phyloP scores from a whole-genome alignment of 2,329 filamentous ascomycete species.

The Phaeosphaeria sp. region DNA sequence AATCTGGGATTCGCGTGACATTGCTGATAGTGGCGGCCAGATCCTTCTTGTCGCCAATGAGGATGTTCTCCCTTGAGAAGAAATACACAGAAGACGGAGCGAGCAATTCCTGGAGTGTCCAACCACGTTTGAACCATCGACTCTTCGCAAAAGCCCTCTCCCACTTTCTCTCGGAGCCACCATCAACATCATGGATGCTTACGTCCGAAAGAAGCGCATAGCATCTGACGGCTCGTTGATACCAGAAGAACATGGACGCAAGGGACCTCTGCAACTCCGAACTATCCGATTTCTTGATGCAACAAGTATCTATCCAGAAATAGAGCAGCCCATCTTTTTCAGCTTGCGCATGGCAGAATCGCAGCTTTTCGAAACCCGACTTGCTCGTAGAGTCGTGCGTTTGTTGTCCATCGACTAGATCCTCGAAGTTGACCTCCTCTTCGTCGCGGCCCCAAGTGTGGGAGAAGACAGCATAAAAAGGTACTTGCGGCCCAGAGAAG shows the following conservation, averaged over 20 bases:
- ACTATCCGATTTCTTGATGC: not conserved
- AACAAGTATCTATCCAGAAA: constrained; percentile 1
- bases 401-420: not conserved
- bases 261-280: not conserved
- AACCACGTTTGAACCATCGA: too few species aligned
- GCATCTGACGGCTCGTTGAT: constrained; percentile 3
- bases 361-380: not conserved
- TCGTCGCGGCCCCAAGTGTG: not conserved
- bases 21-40: constrained; percentile 1
- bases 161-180: not conserved
- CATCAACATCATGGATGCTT: not conserved
- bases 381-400: not conserved
- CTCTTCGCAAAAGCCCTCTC: constrained; percentile 1
- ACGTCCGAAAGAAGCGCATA: constrained; percentile 7
- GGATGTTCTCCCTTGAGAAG: constrained; percentile 5
- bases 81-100: constrained; percentile 10
- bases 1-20: constrained; percentile 4
- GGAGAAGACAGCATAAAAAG: not conserved
- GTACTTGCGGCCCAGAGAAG: not conserved
- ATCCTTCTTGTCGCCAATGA: constrained; percentile 3
- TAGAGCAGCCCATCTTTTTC: not conserved
- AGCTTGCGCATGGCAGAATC: not conserved
- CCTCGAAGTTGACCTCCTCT: not conserved
- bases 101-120: constrained; percentile 5
- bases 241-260: constrained; percentile 7